Conservation (phyloP, 2,329 filamentous ascomycete genomes). For the Hirsutella rhossiliensis region DNA sequence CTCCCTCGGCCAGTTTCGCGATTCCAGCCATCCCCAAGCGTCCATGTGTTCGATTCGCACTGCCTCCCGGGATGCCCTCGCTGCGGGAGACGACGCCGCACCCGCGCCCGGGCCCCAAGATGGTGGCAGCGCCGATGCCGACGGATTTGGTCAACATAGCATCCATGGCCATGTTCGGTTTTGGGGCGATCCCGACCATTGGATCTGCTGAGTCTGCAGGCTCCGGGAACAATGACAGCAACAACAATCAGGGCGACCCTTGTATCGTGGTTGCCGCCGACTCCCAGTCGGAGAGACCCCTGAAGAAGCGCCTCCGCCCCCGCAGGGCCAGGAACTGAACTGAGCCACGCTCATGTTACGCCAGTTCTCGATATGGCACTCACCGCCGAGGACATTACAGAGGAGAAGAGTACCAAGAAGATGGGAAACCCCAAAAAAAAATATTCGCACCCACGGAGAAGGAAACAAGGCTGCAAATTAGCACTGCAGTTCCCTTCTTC, state of each 20-base stretch:
- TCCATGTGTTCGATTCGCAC: background rate
- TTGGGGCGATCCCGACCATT: conserved; percentile 9
- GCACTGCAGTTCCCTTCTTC: background rate
- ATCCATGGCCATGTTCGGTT: conserved; percentile 6
- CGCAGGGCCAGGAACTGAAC: background rate
- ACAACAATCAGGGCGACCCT: background rate
- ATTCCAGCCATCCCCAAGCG: background rate
- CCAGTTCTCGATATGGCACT: background rate
- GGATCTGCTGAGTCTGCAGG: background rate
- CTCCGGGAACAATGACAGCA: background rate
- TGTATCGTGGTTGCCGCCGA: background rate
- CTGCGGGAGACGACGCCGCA: background rate
- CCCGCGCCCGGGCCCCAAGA: conserved; percentile 4
- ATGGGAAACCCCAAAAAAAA: background rate
- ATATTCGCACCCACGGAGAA: background rate
- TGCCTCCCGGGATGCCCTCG: conserved; percentile 3
- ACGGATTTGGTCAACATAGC: background rate
- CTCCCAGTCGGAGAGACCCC: background rate
- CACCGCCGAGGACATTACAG: background rate
- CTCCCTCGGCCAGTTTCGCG: conserved; percentile 8
- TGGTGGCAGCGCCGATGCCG: conserved; percentile 7
- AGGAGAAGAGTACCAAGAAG: background rate
- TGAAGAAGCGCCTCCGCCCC: conserved; percentile 3
- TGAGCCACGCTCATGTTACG: background rate
- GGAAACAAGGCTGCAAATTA: background rate